These are phyloP conservation scores for Delonix regia DNA, from an alignment of 306 rosid genomes.

Conservation along the genomic window DNA sequence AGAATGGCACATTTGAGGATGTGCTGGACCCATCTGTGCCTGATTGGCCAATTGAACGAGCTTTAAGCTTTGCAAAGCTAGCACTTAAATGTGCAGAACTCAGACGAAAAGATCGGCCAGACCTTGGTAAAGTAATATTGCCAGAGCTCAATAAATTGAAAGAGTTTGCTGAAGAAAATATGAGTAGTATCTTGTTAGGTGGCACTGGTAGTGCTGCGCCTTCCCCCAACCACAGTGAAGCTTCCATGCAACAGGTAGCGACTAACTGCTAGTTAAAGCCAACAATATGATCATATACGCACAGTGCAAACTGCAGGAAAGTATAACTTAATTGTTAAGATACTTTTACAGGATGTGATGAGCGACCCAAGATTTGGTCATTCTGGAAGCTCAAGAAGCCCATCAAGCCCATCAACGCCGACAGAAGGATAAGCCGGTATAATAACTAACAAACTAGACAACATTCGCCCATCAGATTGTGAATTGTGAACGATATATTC, in stretches of 20 bases:
- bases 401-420: constrained; percentile 43
- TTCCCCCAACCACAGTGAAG: constrained; percentile 35
- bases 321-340: neutral
- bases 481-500: neutral
- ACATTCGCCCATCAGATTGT: neutral
- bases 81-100: constrained; percentile 77
- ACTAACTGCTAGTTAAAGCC: neutral
- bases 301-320: neutral
- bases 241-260: constrained; percentile 57
- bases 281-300: neutral
- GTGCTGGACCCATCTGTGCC: constrained; percentile 70
- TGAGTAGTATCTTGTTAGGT: constrained; percentile 24
- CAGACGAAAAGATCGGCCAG: constrained; percentile 91
- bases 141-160: constrained; percentile 65
- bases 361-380: constrained; percentile 47
- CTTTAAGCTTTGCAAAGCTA: constrained; percentile 59
- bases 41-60: constrained; percentile 73
- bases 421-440: constrained; percentile 40
- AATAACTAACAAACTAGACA: neutral
- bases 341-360: constrained; percentile 56
- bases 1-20: constrained; percentile 50
- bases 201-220: neutral
- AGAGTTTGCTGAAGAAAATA: constrained; percentile 60
- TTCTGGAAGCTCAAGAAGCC: constrained; percentile 50
- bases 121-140: constrained; percentile 57